These are phyloP conservation scores for Peltaster fructicola DNA, from an alignment of 2,329 filamentous ascomycete species.

Conservation along the genomic window DNA sequence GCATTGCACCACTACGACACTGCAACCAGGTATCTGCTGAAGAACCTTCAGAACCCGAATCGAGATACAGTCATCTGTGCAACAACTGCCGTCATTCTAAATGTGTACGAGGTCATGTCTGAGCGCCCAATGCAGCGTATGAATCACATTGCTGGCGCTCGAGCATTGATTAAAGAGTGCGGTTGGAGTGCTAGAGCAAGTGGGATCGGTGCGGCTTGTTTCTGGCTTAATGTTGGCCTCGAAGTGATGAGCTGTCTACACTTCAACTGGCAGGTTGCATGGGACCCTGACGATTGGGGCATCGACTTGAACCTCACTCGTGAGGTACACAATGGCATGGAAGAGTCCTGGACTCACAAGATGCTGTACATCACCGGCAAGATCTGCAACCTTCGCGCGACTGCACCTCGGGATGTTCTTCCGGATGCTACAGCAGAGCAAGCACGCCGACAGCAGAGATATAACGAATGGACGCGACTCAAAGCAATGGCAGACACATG, in stretches of 20 bases:
- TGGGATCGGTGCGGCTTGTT: slow-evolving; percentile 73
- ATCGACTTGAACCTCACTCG: slow-evolving; percentile 57
- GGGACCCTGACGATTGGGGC: slow-evolving; percentile 83
- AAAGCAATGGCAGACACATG: slow-evolving; percentile 69
- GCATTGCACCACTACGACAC: slow-evolving; percentile 72
- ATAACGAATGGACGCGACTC: slow-evolving; percentile 62
- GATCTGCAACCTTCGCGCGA: slow-evolving; percentile 67
- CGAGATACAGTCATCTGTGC: slow-evolving; percentile 72
- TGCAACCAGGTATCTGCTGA: slow-evolving; percentile 60
- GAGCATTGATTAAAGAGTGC: slow-evolving; percentile 76
- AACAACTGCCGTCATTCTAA: slow-evolving; percentile 70
- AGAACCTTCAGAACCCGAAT: slow-evolving; percentile 65
- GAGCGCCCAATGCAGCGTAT: slow-evolving; percentile 63
- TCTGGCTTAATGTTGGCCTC: slow-evolving; percentile 85
- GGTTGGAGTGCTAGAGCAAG: slow-evolving; percentile 66
- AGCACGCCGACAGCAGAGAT: slow-evolving; percentile 43
- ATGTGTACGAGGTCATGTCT: slow-evolving; percentile 87
- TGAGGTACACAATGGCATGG: slow-evolving; percentile 41
- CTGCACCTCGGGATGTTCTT: slow-evolving; percentile 43
- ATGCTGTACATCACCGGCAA: slow-evolving; percentile 82
- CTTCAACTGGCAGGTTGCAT: slow-evolving; percentile 72
- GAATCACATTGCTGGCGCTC: slow-evolving; percentile 73
- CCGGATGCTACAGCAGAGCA: slow-evolving; percentile 45
- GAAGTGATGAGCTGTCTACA: slow-evolving; percentile 78
- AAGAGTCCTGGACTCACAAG: slow-evolving; percentile 75